Conservation (phyloP, 805 yeast genomes). For the Clavispora santaluciae region DNA sequence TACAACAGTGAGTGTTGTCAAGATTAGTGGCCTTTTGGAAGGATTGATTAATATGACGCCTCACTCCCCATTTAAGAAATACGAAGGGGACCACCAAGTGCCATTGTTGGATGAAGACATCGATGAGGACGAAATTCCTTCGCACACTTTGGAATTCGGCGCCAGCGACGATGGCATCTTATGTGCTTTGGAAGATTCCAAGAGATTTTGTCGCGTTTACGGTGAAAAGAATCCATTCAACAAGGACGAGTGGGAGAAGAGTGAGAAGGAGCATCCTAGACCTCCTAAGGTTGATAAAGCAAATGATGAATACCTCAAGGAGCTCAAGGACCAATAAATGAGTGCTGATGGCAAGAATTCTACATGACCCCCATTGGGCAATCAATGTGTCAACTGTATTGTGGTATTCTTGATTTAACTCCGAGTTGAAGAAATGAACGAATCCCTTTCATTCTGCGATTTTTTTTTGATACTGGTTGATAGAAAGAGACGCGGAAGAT, state of each 20-base stretch:
- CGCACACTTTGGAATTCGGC: conserved; percentile 6
- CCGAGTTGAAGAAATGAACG: too few species aligned
- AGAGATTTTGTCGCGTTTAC: conserved; percentile 23
- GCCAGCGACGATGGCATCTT: conserved; percentile 22
- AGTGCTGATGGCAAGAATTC: too few species aligned
- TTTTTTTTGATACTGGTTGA: too few species aligned
- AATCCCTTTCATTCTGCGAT: too few species aligned
- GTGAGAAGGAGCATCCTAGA: background rate
- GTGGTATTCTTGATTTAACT: too few species aligned
- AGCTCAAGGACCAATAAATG: background rate
- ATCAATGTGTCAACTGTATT: too few species aligned
- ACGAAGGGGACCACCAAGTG: background rate
- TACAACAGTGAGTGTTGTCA: conserved; percentile 29
- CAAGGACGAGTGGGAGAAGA: background rate
- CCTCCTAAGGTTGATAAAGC: background rate
- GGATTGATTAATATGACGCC: conserved; percentile 12
- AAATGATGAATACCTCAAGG: background rate
- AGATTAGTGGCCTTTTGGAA: conserved; percentile 28
- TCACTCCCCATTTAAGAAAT: conserved; percentile 5
- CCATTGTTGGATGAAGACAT: background rate
- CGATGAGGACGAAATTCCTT: background rate
- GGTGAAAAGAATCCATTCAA: conserved; percentile 12
- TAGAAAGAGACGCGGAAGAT: too few species aligned
- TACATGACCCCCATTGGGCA: too few species aligned
- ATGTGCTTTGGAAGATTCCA: conserved; percentile 27